Percentiles rank a stretch among this genome's conserved stretches.
Evolutionary conservation across 768 basidiomycete species (phyloP).

Genomic region (Tephrocybe sp.): DNA sequence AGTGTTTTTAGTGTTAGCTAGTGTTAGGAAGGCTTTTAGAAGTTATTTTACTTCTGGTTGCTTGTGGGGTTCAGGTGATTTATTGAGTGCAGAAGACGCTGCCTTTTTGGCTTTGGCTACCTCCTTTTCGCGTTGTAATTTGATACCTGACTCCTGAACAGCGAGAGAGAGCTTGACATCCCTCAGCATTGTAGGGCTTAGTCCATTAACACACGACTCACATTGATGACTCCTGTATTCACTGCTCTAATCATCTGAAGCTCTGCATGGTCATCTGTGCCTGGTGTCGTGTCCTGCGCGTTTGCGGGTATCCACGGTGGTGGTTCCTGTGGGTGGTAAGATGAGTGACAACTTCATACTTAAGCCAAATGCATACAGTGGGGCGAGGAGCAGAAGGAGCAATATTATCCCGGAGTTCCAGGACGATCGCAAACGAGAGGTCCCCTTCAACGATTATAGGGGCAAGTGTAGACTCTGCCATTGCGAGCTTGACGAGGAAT

Average conservation of each 20-base stretch:
- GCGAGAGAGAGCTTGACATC: conserved; percentile 62
- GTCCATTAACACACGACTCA: conserved; percentile 29
- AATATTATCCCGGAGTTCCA: conserved; percentile 73
- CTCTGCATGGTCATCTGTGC: conserved; percentile 63
- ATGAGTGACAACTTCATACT: background rate
- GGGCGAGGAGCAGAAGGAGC: conserved; percentile 51
- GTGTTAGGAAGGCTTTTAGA: too few relatives aligned
- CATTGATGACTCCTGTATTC: conserved; percentile 83
- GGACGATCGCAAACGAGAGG: conserved; percentile 76
- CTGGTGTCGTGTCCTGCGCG: conserved; percentile 65
- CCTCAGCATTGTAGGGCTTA: background rate
- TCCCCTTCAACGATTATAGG: conserved; percentile 59
- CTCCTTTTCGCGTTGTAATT: conserved; percentile 43
- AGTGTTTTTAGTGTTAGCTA: background rate
- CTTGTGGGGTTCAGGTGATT: background rate
- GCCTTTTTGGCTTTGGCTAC: conserved; percentile 16
- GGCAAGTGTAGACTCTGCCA: conserved; percentile 73
- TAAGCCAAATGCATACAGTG: conserved; percentile 32
- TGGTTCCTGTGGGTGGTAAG: conserved; percentile 46
- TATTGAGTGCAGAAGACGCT: background rate
- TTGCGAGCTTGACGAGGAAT: conserved; percentile 77
- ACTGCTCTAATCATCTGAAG: conserved; percentile 77
- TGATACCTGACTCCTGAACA: conserved; percentile 79
- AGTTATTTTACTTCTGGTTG: background rate
- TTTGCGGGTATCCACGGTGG: conserved; percentile 82